A percentile compares a stretch with the other conserved stretches of the same genome.
Evolutionary conservation across 495 filamentous ascomycete genomes (phyloP).

Genomic region (Haplographium delicatum): DNA sequence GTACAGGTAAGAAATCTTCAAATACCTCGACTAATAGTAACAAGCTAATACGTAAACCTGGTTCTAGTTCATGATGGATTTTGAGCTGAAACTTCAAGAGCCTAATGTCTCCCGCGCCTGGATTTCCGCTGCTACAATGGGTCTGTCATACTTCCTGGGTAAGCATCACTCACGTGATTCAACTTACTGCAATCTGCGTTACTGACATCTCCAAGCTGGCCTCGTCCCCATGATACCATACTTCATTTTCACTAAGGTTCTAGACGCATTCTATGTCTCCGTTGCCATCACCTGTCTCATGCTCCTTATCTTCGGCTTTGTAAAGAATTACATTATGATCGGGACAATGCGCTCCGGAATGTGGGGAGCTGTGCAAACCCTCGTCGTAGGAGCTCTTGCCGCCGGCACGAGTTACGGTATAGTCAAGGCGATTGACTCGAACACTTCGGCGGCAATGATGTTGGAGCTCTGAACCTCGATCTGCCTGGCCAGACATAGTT

Average conservation of each 20-base stretch:
- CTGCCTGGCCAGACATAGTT: too few relatives aligned
- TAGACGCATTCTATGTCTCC: slow-evolving; percentile 41
- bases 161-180: slow-evolving; percentile 7
- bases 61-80: slow-evolving; percentile 50
- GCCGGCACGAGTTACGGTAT: slow-evolving; percentile 41
- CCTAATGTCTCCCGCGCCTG: slow-evolving; percentile 37
- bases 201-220: slow-evolving; percentile 32
- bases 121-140: slow-evolving; percentile 47
- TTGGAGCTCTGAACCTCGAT: too few relatives aligned
- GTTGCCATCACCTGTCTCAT: slow-evolving; percentile 47
- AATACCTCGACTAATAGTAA: neutral
- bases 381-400: slow-evolving; percentile 36
- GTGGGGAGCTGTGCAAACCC: slow-evolving; percentile 37
- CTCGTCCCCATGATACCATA: slow-evolving; percentile 55
- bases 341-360: slow-evolving; percentile 32
- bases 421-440: slow-evolving; percentile 25
- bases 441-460: too few relatives aligned
- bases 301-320: slow-evolving; percentile 47
- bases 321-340: slow-evolving; percentile 41
- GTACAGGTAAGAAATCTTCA: slow-evolving; percentile 30
- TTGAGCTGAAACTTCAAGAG: slow-evolving; percentile 42
- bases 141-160: slow-evolving; percentile 47
- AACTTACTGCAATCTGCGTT: neutral
- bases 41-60: neutral
- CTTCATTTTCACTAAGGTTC: slow-evolving; percentile 40